Evolutionary conservation across 768 basidiomycete species (phyloP), one percentile per base, ranked within the genome.

Genomic region (Fistulinella prunicolor): DNA sequence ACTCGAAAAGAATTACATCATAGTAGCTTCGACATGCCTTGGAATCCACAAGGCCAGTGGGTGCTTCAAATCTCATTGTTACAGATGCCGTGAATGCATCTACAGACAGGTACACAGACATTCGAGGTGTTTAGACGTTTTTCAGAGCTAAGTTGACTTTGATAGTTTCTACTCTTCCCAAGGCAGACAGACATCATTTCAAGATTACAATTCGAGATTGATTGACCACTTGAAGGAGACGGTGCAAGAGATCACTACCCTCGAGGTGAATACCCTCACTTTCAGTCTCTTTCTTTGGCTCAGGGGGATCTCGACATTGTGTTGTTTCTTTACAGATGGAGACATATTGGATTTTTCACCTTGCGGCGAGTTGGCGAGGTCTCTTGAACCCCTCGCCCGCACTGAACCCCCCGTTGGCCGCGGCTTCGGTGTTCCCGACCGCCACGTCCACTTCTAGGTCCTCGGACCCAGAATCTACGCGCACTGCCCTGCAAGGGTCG

Each of bases 111-210:
- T 85, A 57, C 43, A 62, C 43, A 50, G 16, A 39, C 19, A 34
- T 46, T n/a, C 32, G 26, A 5, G 20, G 6, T 37, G 10, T 19
- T 38, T 19, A 28, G 13, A 39, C 29, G 40, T 37, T 22, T n/a
- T 35, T 39, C n/a, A 30, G n/a, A 42, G 16, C 47, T 62, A 21
- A 59, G 9, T 28, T 36, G 30, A 24, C 9, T 36, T 34, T 26
- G 36, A 21, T 53, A 90, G 88, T 62, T 90, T 90, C 69, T 91
- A 91, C 70, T 89, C 88, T 41, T 89, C 88, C 12, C 89, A 91
- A 69, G 89, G 89, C 38, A 77, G 89, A 54, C 81, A 82, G 57
- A 90, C 88, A 3, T 85, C 86, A 5, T 91, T 91, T 60, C 80
- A 80, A 29, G 89, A 91, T 66, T 72, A 79, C 60, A 92, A 91